Evolutionary conservation across 2,329 filamentous ascomycete species (phyloP).

Genomic region (Pseudogymnoascus sp.): DNA sequence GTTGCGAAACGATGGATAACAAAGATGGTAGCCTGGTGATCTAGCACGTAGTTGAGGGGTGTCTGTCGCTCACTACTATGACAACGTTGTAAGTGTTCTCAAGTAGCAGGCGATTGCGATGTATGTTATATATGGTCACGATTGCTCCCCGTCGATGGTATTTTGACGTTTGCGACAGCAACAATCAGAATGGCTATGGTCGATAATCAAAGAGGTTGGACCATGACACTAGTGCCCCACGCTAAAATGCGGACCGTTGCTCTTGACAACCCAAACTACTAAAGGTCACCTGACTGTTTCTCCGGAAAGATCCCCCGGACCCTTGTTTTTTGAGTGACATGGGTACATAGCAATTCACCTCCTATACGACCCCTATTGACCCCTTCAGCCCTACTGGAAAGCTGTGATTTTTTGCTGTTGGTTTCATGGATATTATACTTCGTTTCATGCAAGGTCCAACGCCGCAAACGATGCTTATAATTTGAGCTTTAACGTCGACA

Average conservation of each 20-base stretch:
- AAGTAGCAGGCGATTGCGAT: not conserved
- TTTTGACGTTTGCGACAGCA: conserved; percentile 4
- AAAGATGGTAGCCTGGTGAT: not conserved
- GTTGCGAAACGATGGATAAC: not conserved
- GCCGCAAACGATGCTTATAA: not conserved
- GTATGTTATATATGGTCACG: conserved; percentile 1
- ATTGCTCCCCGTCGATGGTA: not conserved
- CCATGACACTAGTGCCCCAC: not conserved
- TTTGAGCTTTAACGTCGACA: not conserved
- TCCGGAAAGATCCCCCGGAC: conserved; percentile 3
- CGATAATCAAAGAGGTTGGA: conserved; percentile 9
- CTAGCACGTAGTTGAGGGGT: not conserved
- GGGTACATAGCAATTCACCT: not conserved
- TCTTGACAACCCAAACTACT: conserved; percentile 5
- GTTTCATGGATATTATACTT: not conserved
- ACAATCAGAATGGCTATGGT: conserved; percentile 7
- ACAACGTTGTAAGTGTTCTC: not conserved
- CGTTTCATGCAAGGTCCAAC: not conserved
- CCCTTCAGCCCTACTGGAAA: not conserved
- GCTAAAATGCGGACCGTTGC: conserved; percentile 8
- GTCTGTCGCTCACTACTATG: not conserved
- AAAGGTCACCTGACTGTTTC: not conserved
- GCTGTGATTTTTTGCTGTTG: not conserved
- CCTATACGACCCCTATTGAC: conserved; percentile 6
- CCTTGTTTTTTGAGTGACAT: not conserved